phyloP scores from a whole-genome alignment of 805 yeast genomes.

The Danielozyma ontarioensis region DNA sequence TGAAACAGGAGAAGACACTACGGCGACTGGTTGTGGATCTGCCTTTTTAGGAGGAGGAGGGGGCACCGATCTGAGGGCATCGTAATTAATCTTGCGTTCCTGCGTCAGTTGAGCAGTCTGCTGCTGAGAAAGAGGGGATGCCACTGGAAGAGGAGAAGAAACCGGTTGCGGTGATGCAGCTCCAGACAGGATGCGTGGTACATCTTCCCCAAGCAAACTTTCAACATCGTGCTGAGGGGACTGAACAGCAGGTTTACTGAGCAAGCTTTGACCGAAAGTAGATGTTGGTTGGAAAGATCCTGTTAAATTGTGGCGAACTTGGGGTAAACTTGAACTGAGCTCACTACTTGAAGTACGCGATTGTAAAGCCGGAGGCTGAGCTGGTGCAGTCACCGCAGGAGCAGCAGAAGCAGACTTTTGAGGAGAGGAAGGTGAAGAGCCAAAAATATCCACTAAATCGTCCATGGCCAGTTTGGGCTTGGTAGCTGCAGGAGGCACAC shows the following conservation, averaged over 20 bases:
- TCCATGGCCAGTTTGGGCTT: conserved; percentile 52
- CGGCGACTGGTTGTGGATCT: conserved; percentile 5
- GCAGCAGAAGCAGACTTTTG: conserved; percentile 6
- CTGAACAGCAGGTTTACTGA: conserved; percentile 19
- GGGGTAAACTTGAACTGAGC: conserved; percentile 27
- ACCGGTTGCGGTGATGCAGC: conserved; percentile 9
- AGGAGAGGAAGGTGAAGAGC: conserved; percentile 22
- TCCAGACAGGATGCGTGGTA: conserved; percentile 12
- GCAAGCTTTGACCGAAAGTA: conserved; percentile 73
- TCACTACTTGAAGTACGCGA: conserved; percentile 30
- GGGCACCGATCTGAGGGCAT: conserved; percentile 45
- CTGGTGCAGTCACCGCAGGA: conserved; percentile 4
- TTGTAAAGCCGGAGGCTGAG: conserved; percentile 14
- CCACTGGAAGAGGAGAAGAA: conserved; percentile 17
- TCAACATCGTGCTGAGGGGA: conserved; percentile 11
- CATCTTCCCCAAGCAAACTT: conserved; percentile 34
- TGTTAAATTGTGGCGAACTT: conserved; percentile 27
- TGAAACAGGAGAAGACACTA: conserved; percentile 15
- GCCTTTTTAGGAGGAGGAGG: conserved; percentile 31
- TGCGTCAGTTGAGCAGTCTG: too few species aligned
- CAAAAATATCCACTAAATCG: conserved; percentile 54
- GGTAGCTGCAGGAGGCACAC: conserved; percentile 3
- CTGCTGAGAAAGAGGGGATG: too few species aligned
- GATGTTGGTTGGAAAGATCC: conserved; percentile 75
- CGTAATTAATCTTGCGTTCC: conserved; percentile 35